Conservation (phyloP, 345 rosid genomes). For the Sonneratia alba region DNA sequence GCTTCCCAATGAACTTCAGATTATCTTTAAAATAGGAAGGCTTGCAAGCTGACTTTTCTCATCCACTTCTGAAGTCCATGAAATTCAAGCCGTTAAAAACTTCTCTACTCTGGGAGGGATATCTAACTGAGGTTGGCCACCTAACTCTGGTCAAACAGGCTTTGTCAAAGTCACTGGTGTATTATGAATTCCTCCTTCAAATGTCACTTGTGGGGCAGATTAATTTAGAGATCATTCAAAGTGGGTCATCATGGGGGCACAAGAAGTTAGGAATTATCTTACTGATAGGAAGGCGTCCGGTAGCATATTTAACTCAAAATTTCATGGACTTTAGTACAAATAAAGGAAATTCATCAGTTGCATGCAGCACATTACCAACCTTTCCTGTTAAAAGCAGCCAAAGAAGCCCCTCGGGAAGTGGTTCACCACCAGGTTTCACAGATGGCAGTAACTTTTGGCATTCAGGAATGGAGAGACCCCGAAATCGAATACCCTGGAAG, state of each 20-base stretch:
- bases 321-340: too few relatives aligned
- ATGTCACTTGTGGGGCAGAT: too few relatives aligned
- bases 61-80: not conserved
- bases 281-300: too few relatives aligned
- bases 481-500: conserved; percentile 84
- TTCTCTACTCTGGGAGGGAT: not conserved
- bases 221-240: too few relatives aligned
- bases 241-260: too few relatives aligned
- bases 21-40: not conserved
- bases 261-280: too few relatives aligned
- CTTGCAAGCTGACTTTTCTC: not conserved
- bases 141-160: not conserved
- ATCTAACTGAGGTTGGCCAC: not conserved
- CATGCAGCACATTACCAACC: conserved; percentile 23
- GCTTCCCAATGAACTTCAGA: not conserved
- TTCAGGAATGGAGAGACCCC: conserved; percentile 92
- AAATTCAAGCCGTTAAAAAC: not conserved
- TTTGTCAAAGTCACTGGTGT: not conserved
- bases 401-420: conserved; percentile 91
- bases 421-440: conserved; percentile 85
- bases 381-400: conserved; percentile 99
- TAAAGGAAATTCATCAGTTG: not conserved
- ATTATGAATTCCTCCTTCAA: not conserved
- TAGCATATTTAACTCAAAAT: too few relatives aligned
- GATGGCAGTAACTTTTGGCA: conserved; percentile 90